Base-by-base conservation (phyloP, 2,329 filamentous ascomycete genomes). In the Verticillium zaregamsianum region DNA sequence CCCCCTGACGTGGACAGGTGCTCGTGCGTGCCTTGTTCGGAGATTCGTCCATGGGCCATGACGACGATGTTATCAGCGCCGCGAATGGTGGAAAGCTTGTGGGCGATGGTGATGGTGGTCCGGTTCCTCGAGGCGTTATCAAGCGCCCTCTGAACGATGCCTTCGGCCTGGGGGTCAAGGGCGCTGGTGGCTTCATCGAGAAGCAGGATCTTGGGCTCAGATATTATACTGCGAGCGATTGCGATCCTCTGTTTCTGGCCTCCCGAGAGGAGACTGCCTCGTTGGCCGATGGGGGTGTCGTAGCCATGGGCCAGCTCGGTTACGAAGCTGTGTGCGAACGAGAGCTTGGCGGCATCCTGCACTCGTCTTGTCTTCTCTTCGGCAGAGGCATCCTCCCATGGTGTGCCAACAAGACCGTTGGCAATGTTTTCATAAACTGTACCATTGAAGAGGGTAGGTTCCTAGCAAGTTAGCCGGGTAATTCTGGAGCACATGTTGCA, bases 191-290 rank as follows among this genome's bases (percentile, higher is more conserved):
- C 85, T 68, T 89, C 86, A 55, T 89, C 86, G 2, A 88, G 74
- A 12, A 89, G 77, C 3, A 88, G 74, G 9, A 89, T 81, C 58
- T 77, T 77, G 2, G 85, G 85, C 55, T 87, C 78, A 3, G 81
- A 77, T 33, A 88, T 80, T 15, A 89, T 72, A 20, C 82, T 83
- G 31, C 85, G 76, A 1, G 86, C 85, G 6, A 88, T 76, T 8
- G 84, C 84, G 59, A 89, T 77, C 5, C 86, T 77, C 67, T 89
- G 86, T 59, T 83, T 80, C 68, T 89, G 86, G 0, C 88, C 88
- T n/a, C 88, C 88, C 20, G 85, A 88, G 1, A 90, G 74, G 67
- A 86, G 85, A 59, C 85, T 84, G 9, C 89, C 88, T 15, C 82
- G 80, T 66, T 90, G 86, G 2, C 88, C 88, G 2, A 90, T 86